Evolutionary conservation across 2,329 filamentous ascomycete species (phyloP).

Genomic region (Monosporascus sp.): DNA sequence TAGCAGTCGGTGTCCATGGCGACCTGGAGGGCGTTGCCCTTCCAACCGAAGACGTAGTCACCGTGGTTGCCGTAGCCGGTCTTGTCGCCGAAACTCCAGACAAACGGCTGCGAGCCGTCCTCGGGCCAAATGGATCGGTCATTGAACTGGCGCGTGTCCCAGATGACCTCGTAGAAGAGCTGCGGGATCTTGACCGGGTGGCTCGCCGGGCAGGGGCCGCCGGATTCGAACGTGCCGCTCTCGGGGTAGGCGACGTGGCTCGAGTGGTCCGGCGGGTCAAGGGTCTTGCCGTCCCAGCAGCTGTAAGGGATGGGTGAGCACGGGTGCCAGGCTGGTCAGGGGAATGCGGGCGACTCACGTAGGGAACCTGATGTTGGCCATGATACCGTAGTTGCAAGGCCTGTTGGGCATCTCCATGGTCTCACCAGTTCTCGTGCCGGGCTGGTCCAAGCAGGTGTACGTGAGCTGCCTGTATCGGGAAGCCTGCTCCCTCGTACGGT

Average conservation of each 20-base stretch:
- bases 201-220: slow-evolving; percentile 33
- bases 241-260: slow-evolving; percentile 47
- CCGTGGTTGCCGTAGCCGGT: slow-evolving; percentile 16
- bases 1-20: slow-evolving; percentile 22
- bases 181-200: slow-evolving; percentile 48
- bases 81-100: slow-evolving; percentile 7
- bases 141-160: slow-evolving; percentile 40
- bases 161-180: slow-evolving; percentile 55
- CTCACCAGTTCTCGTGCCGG: slow-evolving; percentile 32
- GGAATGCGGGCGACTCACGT: slow-evolving; percentile 34
- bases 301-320: slow-evolving; percentile 11
- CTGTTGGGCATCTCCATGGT: slow-evolving; percentile 32
- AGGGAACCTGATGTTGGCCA: slow-evolving; percentile 40
- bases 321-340: not conserved
- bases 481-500: slow-evolving; percentile 29
- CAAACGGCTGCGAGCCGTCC: slow-evolving; percentile 11
- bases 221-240: not conserved
- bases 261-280: slow-evolving; percentile 44
- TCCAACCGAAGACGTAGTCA: slow-evolving; percentile 32
- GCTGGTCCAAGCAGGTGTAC: slow-evolving; percentile 37
- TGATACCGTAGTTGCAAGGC: slow-evolving; percentile 37
- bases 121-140: slow-evolving; percentile 12
- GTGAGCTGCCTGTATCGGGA: slow-evolving; percentile 37
- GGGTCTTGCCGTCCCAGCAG: slow-evolving; percentile 51
- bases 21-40: slow-evolving; percentile 27